A percentile compares a stretch with the other conserved stretches of the same genome.
Evolutionary conservation across 1,139 yeast genomes (phyloP).

Genomic region (Pneumocystis jirovecii): DNA sequence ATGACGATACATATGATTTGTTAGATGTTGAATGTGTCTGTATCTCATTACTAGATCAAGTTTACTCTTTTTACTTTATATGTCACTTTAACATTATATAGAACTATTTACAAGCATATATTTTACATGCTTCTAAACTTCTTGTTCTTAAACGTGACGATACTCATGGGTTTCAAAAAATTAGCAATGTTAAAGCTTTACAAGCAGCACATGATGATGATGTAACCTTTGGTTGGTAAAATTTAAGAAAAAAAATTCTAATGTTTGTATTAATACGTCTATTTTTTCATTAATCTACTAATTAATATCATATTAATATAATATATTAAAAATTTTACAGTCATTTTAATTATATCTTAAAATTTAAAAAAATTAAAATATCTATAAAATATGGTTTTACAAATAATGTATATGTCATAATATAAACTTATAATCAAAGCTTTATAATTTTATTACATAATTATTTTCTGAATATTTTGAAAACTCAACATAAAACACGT

Average conservation of each 20-base stretch:
- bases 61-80: conserved; percentile 26
- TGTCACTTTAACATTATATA: conserved; percentile 3
- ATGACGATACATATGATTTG: conserved; percentile 14
- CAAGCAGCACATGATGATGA: neutral
- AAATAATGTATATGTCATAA: neutral
- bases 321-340: neutral
- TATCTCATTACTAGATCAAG: conserved; percentile 24
- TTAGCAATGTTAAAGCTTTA: neutral
- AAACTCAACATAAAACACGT: no score
- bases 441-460: no score
- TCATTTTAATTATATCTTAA: neutral
- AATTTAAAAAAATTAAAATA: neutral
- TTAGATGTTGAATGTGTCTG: conserved; percentile 24
- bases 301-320: neutral
- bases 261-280: neutral
- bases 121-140: neutral
- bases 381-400: neutral
- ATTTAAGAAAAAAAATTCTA: neutral
- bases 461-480: neutral
- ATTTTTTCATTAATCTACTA: neutral
- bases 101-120: neutral
- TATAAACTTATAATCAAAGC: neutral
- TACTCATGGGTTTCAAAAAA: neutral
- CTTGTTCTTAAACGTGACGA: neutral
- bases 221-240: neutral